Evolutionary conservation across 1,284 basidiomycete genomes (phyloP).

Genomic region (Veloboletus limbatus): DNA sequence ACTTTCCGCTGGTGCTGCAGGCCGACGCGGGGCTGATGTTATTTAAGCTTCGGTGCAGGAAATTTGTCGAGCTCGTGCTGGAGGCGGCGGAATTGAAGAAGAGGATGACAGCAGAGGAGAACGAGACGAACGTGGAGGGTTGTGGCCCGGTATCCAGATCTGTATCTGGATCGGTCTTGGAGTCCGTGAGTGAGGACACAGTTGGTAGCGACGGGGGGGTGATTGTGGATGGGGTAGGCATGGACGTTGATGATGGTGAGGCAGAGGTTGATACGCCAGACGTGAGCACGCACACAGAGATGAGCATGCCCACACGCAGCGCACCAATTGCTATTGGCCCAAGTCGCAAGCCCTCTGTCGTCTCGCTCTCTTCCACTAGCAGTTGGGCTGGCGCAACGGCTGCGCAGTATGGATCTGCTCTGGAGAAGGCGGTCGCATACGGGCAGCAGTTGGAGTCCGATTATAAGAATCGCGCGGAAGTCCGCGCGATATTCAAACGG

Average conservation of each 20-base stretch:
- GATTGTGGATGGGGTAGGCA: conserved; percentile 42
- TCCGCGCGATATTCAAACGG: conserved; percentile 62
- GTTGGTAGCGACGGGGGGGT: conserved; percentile 26
- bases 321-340: conserved; percentile 33
- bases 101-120: conserved; percentile 44
- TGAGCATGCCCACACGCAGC: conserved; percentile 21
- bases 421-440: conserved; percentile 64
- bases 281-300: conserved; percentile 21
- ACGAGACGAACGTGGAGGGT: conserved; percentile 27
- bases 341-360: conserved; percentile 28
- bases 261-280: conserved; percentile 15
- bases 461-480: conserved; percentile 65
- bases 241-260: conserved; percentile 53
- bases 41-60: conserved; percentile 76
- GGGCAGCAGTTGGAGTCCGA: conserved; percentile 67
- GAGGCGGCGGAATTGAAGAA: conserved; percentile 65
- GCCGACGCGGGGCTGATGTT: conserved; percentile 63
- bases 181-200: conserved; percentile 29
- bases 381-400: conserved; percentile 33
- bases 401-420: conserved; percentile 50
- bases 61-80: conserved; percentile 77
- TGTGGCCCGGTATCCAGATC: conserved; percentile 30
- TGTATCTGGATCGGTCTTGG: conserved; percentile 23
- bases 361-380: conserved; percentile 25
- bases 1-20: conserved; percentile 64